Base-by-base conservation (phyloP, 352 stramenopile genomes). In the Saprolegnia diclina region DNA sequence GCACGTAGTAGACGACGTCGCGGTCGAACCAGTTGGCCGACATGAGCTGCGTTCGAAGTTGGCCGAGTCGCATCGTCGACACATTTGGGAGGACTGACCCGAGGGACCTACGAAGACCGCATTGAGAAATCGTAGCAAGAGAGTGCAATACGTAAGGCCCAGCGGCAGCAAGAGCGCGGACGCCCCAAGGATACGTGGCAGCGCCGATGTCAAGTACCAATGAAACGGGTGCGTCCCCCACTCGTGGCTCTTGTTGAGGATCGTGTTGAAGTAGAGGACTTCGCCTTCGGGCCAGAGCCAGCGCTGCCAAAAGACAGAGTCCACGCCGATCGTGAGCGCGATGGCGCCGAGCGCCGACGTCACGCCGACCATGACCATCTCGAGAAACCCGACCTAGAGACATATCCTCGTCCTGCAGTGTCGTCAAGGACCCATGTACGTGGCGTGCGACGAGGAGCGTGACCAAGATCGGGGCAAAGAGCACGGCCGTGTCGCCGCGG, bases 211-310 rank as follows among this genome's bases (percentile, higher is more conserved):
- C 46, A 98, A 92, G 75, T 99, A 99, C 97, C 97, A 99, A 69
- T 98, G 77, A 64, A 85, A 97, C 16, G 97, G 94, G 64, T 83
- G 92, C 37, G 95, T 91, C 26, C 97, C 97, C 96, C 96, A 99
- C 72, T 99, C 94, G 62, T 85, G 88, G 57, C 92, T 99, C 69
- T 97, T 97, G 77, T 99, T 99, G 56, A 98, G 78, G 48, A 99
- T 82, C 0, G 96, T 97, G 53, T 94, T 94, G 73, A 98, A 99
- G 77, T 94, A 99, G 32, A 99, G 85, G 10, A 99, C 97, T 65
- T 96, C 88, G 32, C 96, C 95, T 72, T 99, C 97, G n/a, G 97
- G 96, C 96, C 97, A 99, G 22, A 99, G 74, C 89, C 81, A 96
- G 10, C 88, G 83, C 71, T 87, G 82, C 77, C 96, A 99, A 69